Evolutionary conservation across 257 asterid species (phyloP).

Genomic region (Fraxinus excelsior): DNA sequence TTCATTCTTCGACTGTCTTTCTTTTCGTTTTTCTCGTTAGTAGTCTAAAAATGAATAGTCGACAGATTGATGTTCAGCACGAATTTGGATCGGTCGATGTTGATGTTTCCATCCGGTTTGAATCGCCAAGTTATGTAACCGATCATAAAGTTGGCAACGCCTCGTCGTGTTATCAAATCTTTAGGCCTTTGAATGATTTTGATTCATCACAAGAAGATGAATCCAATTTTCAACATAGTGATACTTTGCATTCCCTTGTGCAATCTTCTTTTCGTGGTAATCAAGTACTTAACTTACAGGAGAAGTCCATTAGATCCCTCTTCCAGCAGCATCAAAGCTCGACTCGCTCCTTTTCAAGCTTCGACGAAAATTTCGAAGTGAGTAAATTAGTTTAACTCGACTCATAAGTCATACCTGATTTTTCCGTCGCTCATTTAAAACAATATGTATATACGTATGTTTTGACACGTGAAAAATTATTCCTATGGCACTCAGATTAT

Average conservation of each 20-base stretch:
- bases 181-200: not conserved
- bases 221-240: constrained; percentile 17
- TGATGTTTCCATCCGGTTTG: not conserved
- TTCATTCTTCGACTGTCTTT: not conserved
- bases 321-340: constrained; percentile 5
- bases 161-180: not conserved
- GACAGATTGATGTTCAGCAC: not conserved
- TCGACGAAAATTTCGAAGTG: constrained; percentile 24
- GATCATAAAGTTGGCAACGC: not conserved
- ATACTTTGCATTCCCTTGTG: constrained; percentile 46
- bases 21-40: not conserved
- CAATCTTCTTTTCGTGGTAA: constrained; percentile 34
- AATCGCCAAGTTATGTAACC: not conserved
- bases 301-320: not conserved
- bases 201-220: constrained; percentile 12
- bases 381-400: not conserved
- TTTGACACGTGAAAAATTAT: constrained; percentile 11
- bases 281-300: constrained; percentile 7
- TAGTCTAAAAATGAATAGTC: constrained; percentile 24
- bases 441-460: not conserved
- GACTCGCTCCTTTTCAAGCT: constrained; percentile 1
- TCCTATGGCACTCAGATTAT: constrained; percentile 15
- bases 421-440: not conserved
- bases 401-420: not conserved
- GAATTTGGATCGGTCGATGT: constrained; percentile 18